Conservation (phyloP, 2,329 filamentous ascomycete genomes). For the Calonectria hongkongensis region DNA sequence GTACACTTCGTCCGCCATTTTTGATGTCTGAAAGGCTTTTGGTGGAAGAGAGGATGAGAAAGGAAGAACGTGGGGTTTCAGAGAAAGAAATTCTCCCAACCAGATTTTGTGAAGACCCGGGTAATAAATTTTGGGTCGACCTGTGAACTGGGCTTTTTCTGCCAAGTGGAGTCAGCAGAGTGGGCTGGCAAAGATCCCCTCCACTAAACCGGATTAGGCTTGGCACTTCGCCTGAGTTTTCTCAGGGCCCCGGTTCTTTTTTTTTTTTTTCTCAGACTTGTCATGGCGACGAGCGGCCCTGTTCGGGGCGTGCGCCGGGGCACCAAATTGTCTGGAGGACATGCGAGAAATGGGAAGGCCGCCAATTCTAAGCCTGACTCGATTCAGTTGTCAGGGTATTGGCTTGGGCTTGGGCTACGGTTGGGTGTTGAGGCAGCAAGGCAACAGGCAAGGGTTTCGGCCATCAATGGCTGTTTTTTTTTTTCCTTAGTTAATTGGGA, state of each 20-base stretch:
- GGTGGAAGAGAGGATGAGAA: conserved; percentile 54
- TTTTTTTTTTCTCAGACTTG: conserved; percentile 34
- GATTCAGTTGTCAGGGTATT: conserved; percentile 24
- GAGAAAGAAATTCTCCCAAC: conserved; percentile 62
- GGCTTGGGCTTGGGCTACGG: background rate
- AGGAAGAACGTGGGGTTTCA: conserved; percentile 61
- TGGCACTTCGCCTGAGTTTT: conserved; percentile 56
- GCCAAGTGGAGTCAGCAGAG: conserved; percentile 49
- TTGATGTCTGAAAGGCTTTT: conserved; percentile 63
- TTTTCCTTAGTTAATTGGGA: conserved; percentile 20
- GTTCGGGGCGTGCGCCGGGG: conserved; percentile 37
- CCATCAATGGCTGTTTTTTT: conserved; percentile 3
- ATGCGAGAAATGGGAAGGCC: conserved; percentile 49
- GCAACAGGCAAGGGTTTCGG: background rate
- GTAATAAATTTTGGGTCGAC: conserved; percentile 58
- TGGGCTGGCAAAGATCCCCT: conserved; percentile 52
- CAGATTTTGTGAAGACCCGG: conserved; percentile 58
- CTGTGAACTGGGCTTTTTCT: conserved; percentile 59
- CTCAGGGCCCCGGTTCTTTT: conserved; percentile 48
- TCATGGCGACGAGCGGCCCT: conserved; percentile 32
- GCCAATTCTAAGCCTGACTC: conserved; percentile 45
- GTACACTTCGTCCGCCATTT: conserved; percentile 98
- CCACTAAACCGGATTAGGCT: conserved; percentile 49
- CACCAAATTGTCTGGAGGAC: conserved; percentile 35
- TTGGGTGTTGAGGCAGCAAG: background rate